Base-by-base conservation (phyloP, 495 filamentous ascomycete genomes). In the Penicillium egyptiacum region DNA sequence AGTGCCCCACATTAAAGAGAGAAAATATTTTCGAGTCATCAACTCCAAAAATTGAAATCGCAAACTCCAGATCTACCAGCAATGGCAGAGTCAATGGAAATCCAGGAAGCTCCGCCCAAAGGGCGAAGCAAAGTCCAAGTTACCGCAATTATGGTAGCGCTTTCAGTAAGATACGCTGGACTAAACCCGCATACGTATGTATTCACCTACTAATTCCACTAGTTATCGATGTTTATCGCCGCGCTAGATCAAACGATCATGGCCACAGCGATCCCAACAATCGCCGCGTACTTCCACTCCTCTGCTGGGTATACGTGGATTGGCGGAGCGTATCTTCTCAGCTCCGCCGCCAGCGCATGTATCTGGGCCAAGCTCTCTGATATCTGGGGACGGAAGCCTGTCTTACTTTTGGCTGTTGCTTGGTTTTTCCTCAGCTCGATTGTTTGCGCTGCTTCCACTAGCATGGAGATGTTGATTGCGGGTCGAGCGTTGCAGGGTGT, bases 301-400 rank as follows among this genome's bases (percentile, higher is more conserved):
- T 79, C 79, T 8, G 69, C 81, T 3, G 85, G 85, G 23, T 87
- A 86, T 67, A 74, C 79, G 31, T 88, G 86, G 86, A 84, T 89
- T 55, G 86, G 86, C 20, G 82, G 79, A 40, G 84, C 87, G 11
- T 91, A 87, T 60, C 68, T 83, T 35, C 73, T 83, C 17, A 79
- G 80, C 4, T 80, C 77, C 64, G 78, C 81, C 0, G 80, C 82
- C n/a, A 74, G 71, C 28, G 68, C 71, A 5, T 74, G 80, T 25
- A 79, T 84, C 39, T 87, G 83, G 83, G 77, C 75, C 5, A 84
- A 83, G 47, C 60, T 83, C 4, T 80, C 76, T 10, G 83, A 86
- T 62, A 86, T 87, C 40, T 87, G 80, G 81, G 83, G 84, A 6
- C 74, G 83, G 5, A 86, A 84, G 55, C 70, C 75, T 6, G 81